Evolutionary conservation across 352 stramenopile genomes (phyloP).

Genomic region (Pythium aquatile): DNA sequence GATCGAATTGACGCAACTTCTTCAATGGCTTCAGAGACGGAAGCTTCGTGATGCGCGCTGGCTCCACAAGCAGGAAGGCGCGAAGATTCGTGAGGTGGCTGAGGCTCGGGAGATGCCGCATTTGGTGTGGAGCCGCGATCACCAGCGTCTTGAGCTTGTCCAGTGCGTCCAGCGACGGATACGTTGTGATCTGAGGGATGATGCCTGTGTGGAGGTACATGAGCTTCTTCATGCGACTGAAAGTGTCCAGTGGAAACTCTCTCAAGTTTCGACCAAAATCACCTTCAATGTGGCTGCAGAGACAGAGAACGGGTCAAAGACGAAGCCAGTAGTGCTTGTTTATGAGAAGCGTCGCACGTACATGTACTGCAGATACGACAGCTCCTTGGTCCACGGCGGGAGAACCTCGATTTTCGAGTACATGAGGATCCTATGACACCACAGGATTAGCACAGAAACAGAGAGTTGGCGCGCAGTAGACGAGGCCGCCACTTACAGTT

Average conservation of each 20-base stretch:
- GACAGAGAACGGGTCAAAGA: neutral
- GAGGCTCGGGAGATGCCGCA: constrained; percentile 6
- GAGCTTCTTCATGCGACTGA: constrained; percentile 37
- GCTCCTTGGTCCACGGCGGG: constrained; percentile 33
- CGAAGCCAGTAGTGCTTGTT: neutral
- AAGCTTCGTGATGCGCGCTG: neutral
- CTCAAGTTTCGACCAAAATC: constrained; percentile 15
- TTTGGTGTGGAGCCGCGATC: constrained; percentile 10
- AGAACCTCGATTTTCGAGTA: constrained; percentile 34
- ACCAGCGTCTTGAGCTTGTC: constrained; percentile 34
- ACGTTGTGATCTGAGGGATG: constrained; percentile 26
- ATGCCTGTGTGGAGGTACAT: constrained; percentile 38
- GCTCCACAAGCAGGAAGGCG: constrained; percentile 13
- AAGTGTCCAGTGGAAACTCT: constrained; percentile 26
- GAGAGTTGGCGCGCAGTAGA: neutral
- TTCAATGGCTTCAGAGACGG: constrained; percentile 19
- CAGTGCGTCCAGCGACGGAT: constrained; percentile 37
- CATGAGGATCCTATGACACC: constrained; percentile 28
- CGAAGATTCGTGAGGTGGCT: constrained; percentile 8
- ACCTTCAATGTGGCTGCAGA: constrained; percentile 24
- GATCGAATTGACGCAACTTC: constrained; percentile 13
- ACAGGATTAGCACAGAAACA: neutral
- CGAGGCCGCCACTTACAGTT: constrained; percentile 23
- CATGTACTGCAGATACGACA: constrained; percentile 36
- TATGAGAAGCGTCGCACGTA: constrained; percentile 12